phyloP scores from a whole-genome alignment of 805 yeast genomes.

The Starmerella powellii region DNA sequence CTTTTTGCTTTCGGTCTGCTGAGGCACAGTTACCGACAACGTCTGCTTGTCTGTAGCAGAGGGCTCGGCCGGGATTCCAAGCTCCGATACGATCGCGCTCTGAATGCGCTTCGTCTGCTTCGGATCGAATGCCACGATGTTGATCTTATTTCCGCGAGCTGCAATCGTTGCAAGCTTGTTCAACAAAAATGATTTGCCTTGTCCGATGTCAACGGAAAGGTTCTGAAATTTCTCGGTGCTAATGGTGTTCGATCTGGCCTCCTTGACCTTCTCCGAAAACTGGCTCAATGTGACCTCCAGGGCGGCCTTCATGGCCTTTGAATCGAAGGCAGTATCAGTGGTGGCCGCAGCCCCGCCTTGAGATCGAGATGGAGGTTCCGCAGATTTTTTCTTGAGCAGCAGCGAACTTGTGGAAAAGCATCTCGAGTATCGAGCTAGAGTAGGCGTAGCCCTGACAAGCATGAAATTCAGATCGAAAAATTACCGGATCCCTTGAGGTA shows the following conservation, averaged over 20 bases:
- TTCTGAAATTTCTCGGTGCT: constrained; percentile 55
- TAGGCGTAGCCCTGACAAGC: not conserved
- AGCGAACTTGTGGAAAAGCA: constrained; percentile 1
- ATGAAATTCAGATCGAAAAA: not conserved
- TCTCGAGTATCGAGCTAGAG: not conserved
- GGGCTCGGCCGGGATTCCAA: constrained; percentile 69
- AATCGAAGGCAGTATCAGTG: constrained; percentile 8
- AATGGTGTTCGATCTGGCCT: constrained; percentile 56
- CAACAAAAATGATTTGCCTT: constrained; percentile 38
- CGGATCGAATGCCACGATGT: constrained; percentile 79
- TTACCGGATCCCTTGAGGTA: too few species aligned
- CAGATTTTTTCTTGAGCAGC: constrained; percentile 10
- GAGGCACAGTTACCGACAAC: constrained; percentile 62
- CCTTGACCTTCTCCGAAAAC: constrained; percentile 43
- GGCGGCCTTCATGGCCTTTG: constrained; percentile 7
- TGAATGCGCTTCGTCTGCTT: constrained; percentile 54
- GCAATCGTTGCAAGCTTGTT: constrained; percentile 32
- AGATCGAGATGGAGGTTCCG: constrained; percentile 1
- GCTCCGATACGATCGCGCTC: constrained; percentile 52
- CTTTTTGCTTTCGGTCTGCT: constrained; percentile 58
- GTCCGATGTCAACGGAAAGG: constrained; percentile 40
- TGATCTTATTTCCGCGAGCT: constrained; percentile 31
- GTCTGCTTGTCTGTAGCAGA: constrained; percentile 64
- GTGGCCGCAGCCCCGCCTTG: constrained; percentile 8
- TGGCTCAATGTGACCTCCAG: constrained; percentile 27